Evolutionary conservation across 768 basidiomycete genomes (phyloP).

Genomic region (Termitomyces sp.): DNA sequence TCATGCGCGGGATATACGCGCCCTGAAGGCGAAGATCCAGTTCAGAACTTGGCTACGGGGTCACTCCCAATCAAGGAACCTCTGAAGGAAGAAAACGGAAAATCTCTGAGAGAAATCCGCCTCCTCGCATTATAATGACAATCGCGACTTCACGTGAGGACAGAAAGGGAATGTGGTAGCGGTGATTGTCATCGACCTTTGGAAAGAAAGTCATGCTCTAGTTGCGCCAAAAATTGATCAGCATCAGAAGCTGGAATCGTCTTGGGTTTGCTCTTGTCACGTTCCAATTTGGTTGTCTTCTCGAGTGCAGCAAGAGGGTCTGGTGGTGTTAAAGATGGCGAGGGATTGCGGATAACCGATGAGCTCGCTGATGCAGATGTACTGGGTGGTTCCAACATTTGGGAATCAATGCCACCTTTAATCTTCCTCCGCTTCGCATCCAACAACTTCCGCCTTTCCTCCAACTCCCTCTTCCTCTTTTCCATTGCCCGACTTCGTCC

Average conservation of each 20-base stretch:
- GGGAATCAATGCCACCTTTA: conserved; percentile 7
- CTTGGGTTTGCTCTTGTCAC: conserved; percentile 19
- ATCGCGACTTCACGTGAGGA: neutral
- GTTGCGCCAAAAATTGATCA: conserved; percentile 60
- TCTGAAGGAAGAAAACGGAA: neutral
- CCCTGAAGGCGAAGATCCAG: neutral
- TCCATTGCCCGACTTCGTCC: conserved; percentile 53
- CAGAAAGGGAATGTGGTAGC: neutral
- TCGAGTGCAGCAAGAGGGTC: conserved; percentile 55
- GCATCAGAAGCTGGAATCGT: conserved; percentile 31
- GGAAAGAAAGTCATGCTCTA: conserved; percentile 58
- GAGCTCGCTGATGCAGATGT: neutral
- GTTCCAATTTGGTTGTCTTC: conserved; percentile 17
- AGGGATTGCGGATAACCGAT: neutral
- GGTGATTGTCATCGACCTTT: conserved; percentile 6
- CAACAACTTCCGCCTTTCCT: conserved; percentile 56
- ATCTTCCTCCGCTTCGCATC: conserved; percentile 66
- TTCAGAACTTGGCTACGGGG: neutral
- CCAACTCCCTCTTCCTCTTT: conserved; percentile 71
- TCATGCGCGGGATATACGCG: no score
- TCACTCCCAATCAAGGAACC: neutral
- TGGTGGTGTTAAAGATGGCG: neutral
- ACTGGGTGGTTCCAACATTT: conserved; percentile 2
- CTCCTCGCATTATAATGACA: neutral
- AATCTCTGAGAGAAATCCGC: neutral